A percentile compares a stretch with the other conserved stretches of the same genome.
Conservation (phyloP, 108 stramenopile genomes). For the Cyclotella cryptica region DNA sequence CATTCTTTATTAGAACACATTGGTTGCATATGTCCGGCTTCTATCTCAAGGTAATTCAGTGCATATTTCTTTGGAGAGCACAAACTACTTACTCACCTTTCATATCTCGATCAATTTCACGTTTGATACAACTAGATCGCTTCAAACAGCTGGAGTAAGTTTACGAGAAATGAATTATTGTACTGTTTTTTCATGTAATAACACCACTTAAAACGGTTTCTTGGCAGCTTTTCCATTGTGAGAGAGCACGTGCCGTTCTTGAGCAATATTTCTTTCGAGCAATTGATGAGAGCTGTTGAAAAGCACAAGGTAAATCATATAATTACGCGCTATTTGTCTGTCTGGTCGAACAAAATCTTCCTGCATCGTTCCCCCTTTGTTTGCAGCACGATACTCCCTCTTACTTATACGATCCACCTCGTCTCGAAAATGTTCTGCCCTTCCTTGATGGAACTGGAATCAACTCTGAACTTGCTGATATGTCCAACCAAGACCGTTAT, state of each 20-base stretch:
- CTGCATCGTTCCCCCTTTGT: not conserved
- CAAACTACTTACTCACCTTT: not conserved
- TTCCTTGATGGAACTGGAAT: not conserved
- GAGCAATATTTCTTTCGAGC: constrained; percentile 51
- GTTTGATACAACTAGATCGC: not conserved
- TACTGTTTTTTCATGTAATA: not conserved
- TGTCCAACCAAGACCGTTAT: not conserved
- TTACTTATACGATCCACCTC: not conserved
- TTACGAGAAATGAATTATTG: not conserved
- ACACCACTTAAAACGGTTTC: not conserved
- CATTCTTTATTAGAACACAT: not conserved
- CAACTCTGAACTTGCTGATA: not conserved
- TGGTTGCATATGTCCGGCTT: constrained; percentile 3
- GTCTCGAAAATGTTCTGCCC: not conserved
- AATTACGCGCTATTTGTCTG: not conserved
- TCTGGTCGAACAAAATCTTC: not conserved
- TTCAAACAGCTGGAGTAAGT: constrained; percentile 4
- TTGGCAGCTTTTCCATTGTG: constrained; percentile 56
- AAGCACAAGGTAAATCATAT: constrained; percentile 15
- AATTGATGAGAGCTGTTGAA: constrained; percentile 58
- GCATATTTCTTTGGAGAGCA: not conserved
- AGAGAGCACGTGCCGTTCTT: constrained; percentile 65
- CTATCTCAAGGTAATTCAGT: constrained; percentile 8
- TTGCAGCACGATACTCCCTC: not conserved
- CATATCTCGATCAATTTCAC: too few relatives aligned